Base-by-base conservation (phyloP, 2,329 filamentous ascomycete species). In the Verticillium albo-atrum region DNA sequence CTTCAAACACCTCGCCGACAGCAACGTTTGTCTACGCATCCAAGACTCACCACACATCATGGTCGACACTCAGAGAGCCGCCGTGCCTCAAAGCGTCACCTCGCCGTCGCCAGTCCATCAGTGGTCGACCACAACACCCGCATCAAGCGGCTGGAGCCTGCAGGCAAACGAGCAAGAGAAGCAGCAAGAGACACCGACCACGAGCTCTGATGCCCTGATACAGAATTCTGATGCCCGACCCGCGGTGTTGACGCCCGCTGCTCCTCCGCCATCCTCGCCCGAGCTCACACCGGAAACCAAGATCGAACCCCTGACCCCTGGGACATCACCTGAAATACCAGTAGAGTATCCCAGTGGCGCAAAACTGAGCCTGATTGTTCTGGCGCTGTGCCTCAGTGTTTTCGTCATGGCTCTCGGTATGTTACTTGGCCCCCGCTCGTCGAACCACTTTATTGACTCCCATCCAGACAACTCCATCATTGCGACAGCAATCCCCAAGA, bases 401-500 rank as follows among this genome's bases (percentile, higher is more conserved):
- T 76, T 77, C 60, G 67, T 77, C 51, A 75, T 77, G 72, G 75
- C 75, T 2, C 68, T 77, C 4, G 74, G 75, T 71, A 62, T 55
- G 66, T 57, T 7, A 3, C 4, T 17, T 12, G 0, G 15, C 5
- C 4, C 6, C 20, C 34, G 14, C 37, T 47, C 9, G 20, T 25
- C 23, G 27, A 15, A 23, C 20, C 32, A n/a, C 6, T 9, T 37
- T 3, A n/a, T 34, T 55, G 3, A n/a, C 23, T 7, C 37, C 3
- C 1, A 4, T n/a, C 2, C 53, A 74, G 72, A 75, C 60, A 74
- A 73, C 58, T 72, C 71, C n/a, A 77, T 78, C 60, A 75, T 78
- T 54, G 74, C 76, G 7, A 78, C 76, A 1, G 76, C 77, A 2
- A 77, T 79, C 57, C 76, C 77, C 3, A 72, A 71, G 32, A 79